phyloP scores from a whole-genome alignment of 306 rosid species.

The Pterocarpus santalinus region DNA sequence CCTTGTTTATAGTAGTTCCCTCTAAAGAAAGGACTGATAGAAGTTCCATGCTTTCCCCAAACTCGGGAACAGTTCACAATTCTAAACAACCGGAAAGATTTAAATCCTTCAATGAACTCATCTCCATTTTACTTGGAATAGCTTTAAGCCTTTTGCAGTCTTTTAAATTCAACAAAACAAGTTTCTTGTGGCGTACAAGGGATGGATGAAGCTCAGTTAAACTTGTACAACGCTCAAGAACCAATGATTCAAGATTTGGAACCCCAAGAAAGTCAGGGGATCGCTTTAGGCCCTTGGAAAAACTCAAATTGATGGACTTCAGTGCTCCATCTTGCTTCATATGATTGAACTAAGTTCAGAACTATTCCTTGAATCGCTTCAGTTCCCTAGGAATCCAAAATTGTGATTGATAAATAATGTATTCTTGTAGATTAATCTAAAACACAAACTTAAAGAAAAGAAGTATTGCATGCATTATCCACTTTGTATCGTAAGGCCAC shows the following conservation, averaged over 20 bases:
- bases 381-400: slow-evolving; percentile 45
- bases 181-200: slow-evolving; percentile 44
- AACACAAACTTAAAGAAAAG: background rate
- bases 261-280: slow-evolving; percentile 38
- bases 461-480: background rate
- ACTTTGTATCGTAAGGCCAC: background rate
- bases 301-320: slow-evolving; percentile 49
- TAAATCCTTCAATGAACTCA: slow-evolving; percentile 41
- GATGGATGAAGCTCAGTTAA: slow-evolving; percentile 45
- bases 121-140: slow-evolving; percentile 49
- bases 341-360: slow-evolving; percentile 34
- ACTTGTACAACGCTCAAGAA: slow-evolving; percentile 47
- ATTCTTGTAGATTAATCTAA: slow-evolving; percentile 9
- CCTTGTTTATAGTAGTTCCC: slow-evolving; percentile 39
- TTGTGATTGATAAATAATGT: background rate
- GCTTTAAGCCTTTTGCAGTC: slow-evolving; percentile 52
- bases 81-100: slow-evolving; percentile 50
- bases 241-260: slow-evolving; percentile 50
- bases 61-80: slow-evolving; percentile 45
- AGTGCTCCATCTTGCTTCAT: slow-evolving; percentile 36
- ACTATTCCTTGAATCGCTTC: slow-evolving; percentile 48
- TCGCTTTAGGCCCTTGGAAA: slow-evolving; percentile 24
- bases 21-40: slow-evolving; percentile 35
- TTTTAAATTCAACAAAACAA: slow-evolving; percentile 37
- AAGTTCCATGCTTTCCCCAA: slow-evolving; percentile 41